Evolutionary conservation across 192 early-diverging fungal species (phyloP).

Genomic region (Rhizophagus prolifer): DNA sequence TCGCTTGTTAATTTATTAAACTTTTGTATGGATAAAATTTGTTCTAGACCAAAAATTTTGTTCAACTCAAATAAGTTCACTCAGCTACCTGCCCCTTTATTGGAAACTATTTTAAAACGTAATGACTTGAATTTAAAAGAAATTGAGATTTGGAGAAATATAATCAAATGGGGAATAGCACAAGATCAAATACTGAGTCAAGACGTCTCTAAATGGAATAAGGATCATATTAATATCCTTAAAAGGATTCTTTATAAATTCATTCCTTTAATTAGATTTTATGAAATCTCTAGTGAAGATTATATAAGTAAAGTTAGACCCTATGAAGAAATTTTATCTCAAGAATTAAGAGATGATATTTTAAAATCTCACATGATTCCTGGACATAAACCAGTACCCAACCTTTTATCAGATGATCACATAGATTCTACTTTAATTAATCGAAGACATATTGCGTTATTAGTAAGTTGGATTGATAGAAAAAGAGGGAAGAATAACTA

Average conservation of each 20-base stretch:
- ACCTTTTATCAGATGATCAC: not conserved
- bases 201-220: not conserved
- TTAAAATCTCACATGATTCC: not conserved
- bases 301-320: not conserved
- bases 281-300: not conserved
- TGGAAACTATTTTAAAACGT: not conserved
- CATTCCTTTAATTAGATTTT: too few relatives aligned
- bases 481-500: not conserved
- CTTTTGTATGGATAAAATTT: not conserved
- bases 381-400: too few relatives aligned
- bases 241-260: too few relatives aligned
- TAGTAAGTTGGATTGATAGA: not conserved
- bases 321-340: not conserved
- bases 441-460: not conserved
- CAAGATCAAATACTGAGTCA: not conserved
- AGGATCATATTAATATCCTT: not conserved
- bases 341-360: not conserved
- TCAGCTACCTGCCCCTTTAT: not conserved
- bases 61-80: not conserved
- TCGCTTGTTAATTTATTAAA: not conserved
- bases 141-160: not conserved
- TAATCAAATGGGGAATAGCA: conserved; percentile 6
- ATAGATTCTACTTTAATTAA: not conserved
- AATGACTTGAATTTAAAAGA: not conserved
- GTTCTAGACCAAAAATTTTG: not conserved